Evolutionary conservation across 176 grass and related monocot genomes (phyloP).

Genomic region (Avena atlantica): DNA sequence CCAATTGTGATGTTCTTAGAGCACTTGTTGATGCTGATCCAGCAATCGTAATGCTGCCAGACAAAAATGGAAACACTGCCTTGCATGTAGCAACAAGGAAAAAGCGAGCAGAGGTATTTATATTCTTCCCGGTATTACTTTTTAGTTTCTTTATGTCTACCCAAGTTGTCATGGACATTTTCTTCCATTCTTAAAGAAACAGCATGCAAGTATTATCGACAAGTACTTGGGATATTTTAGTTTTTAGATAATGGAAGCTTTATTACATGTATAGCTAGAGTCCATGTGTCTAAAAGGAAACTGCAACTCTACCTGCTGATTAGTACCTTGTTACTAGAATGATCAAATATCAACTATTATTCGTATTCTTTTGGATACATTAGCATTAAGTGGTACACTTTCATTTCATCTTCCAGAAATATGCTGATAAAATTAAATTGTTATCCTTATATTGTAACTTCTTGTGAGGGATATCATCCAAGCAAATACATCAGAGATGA

Average conservation of each 20-base stretch:
- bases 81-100: constrained; percentile 97
- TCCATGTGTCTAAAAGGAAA: not conserved
- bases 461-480: constrained; percentile 24
- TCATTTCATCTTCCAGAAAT: constrained; percentile 14
- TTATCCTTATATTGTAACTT: not conserved
- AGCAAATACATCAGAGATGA: constrained; percentile 18
- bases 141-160: not conserved
- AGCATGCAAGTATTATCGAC: constrained; percentile 24
- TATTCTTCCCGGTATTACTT: constrained; percentile 7
- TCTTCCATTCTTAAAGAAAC: constrained; percentile 15
- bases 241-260: not conserved
- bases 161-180: not conserved
- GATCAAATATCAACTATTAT: constrained; percentile 5
- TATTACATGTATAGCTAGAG: constrained; percentile 8
- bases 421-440: constrained; percentile 29
- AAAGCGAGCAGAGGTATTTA: constrained; percentile 78
- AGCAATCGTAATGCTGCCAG: constrained; percentile 96
- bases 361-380: constrained; percentile 30
- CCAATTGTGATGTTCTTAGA: constrained; percentile 83
- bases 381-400: not conserved
- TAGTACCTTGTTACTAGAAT: constrained; percentile 18
- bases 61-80: constrained; percentile 87
- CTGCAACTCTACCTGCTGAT: constrained; percentile 7
- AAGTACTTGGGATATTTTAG: constrained; percentile 6
- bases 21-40: constrained; percentile 91